Evolutionary conservation across 345 rosid genomes (phyloP), one percentile per base, ranked within the genome.

Genomic region (Noccaea bulbosa): DNA sequence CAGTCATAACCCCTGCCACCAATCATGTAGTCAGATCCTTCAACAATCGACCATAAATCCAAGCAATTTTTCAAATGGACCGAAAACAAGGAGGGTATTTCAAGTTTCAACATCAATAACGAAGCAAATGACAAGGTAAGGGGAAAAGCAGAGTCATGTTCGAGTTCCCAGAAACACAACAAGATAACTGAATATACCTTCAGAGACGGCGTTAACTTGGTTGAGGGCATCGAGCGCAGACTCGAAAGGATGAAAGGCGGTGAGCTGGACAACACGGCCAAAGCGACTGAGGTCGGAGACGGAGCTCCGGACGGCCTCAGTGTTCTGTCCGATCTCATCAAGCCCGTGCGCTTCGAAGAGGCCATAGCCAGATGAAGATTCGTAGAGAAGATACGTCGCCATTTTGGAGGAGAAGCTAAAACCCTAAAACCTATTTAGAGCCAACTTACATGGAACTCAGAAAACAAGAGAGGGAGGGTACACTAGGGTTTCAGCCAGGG

Each of bases 291-390:
- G 80, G 74, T 91, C 97, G 4, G 83, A 7, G 64, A 91, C 72
- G 34, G 97, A 91, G 80, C 63, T 80, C 46, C 91, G 89, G 22
- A 91, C 93, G 3, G 96, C 95, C 67, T 91, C 97, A 0, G 85
- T 87, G 84, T 86, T 82, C 69, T 88, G 96, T 16, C 93, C 97
- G 62, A 91, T 91, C 69, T 87, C 89, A 71, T 91, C 96, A 35
- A 88, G 80, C 0, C 97, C 93, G 50, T 85, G 79, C 11, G 80
- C 97, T 1, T 55, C 76, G 17, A 91, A 83, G 62, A 91, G 84
- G 40, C 81, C 70, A 76, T 72, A 88, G 20, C 97, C 95, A 7
- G 96, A 88, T 51, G 97, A 85, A 16, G 96, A 77, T 76, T 91
- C 97, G 81, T 83, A 80, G 5, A 87, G 65, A 39, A 88, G 67